Base-by-base conservation (phyloP, 228 moss, liverwort and hornwort species). In the Sphagnum magellanicum region DNA sequence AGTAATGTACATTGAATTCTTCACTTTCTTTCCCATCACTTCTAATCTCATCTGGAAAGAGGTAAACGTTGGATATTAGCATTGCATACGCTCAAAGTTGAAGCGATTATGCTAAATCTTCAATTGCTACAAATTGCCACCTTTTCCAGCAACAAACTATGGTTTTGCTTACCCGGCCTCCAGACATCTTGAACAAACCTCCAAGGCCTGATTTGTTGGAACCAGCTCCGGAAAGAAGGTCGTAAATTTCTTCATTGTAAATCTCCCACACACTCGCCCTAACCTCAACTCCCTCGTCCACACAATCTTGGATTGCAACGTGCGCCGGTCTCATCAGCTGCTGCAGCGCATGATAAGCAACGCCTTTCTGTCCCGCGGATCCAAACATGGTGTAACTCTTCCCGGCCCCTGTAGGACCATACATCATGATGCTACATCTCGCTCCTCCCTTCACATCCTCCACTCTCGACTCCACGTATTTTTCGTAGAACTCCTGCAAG, bases 361-460 rank as follows among this genome's bases (percentile, higher is more conserved):
- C 92, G 8, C 95, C 95, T 64, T 90, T 87, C 77, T 92, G 92
- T 14, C 74, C 75, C 4, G 77, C 73, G 1, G 95, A 89, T 48
- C 92, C 95, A 62, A 95, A 95, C 92, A 95, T 95, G 0, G 95
- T 95, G 71, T 95, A 86, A 76, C 92, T 92, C 85, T 95, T 95
- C 15, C 95, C 95, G 1, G 92, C 90, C 11, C 95, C 92, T 0
- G 95, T 95, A 0, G 95, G 95, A 10, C 95, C 95, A 67, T 95
- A 95, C 95, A 95, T 95, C 90, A 95, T 91, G 48, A 95, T 86
- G 6, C 92, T 95, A 62, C 95, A 95, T 67, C 89, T 79, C 47
- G 89, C 95, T 11, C 95, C 95, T n/a, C 83, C 73, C 74, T 88
- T 95, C 61, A 95, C 95, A 53, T 95, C 92, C 16, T 95, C 90